phyloP scores from a whole-genome alignment of 2,329 filamentous ascomycete genomes.

The Zymoseptoria passerinii region DNA sequence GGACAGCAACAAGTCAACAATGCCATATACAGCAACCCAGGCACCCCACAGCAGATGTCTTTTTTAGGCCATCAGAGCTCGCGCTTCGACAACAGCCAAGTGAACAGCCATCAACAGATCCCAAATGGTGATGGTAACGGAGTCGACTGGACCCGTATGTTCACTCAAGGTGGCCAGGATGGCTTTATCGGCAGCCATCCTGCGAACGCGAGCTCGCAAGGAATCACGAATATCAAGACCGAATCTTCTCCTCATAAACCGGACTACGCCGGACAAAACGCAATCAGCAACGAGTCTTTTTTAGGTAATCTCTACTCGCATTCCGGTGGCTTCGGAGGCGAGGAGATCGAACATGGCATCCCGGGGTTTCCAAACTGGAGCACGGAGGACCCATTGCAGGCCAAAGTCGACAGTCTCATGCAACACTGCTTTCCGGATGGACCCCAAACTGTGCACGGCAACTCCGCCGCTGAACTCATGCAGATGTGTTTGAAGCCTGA shows the following conservation, averaged over 20 bases:
- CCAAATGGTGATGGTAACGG: constrained; percentile 26
- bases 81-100: constrained; percentile 31
- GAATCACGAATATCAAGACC: constrained; percentile 32
- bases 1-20: constrained; percentile 23
- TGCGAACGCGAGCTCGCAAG: constrained; percentile 35
- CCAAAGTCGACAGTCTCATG: constrained; percentile 38
- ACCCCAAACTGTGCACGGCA: constrained; percentile 46
- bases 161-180: constrained; percentile 38
- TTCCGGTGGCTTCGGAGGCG: constrained; percentile 35
- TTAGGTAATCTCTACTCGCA: constrained; percentile 43
- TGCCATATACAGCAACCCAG: constrained; percentile 21
- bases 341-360: constrained; percentile 27
- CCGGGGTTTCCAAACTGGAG: constrained; percentile 35
- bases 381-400: constrained; percentile 39
- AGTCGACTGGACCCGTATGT: constrained; percentile 39
- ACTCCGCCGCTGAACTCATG: constrained; percentile 39
- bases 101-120: constrained; percentile 24
- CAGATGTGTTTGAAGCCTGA: constrained; percentile 54
- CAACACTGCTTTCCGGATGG: constrained; percentile 49
- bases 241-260: constrained; percentile 34
- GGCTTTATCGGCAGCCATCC: constrained; percentile 40
- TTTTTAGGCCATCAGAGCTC: constrained; percentile 33
- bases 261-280: constrained; percentile 32
- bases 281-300: constrained; percentile 40
- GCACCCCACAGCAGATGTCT: constrained; percentile 26